Evolutionary conservation across 495 filamentous ascomycete genomes (phyloP).

Genomic region (Penicillium robsamsonii): DNA sequence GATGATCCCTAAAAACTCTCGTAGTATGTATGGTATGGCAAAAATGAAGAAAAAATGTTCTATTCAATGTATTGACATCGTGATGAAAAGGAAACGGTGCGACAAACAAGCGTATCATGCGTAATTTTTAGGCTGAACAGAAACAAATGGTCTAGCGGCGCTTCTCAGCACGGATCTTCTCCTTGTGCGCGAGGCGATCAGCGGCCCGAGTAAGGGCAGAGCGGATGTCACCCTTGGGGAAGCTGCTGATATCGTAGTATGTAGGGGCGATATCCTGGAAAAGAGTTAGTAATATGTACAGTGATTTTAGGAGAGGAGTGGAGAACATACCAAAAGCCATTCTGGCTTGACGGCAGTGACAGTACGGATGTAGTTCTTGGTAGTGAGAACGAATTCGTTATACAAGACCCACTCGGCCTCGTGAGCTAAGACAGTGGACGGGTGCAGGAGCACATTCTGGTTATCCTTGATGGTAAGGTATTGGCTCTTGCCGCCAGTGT

Average conservation of each 20-base stretch:
- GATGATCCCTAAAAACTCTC: too few relatives aligned
- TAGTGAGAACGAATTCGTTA: constrained; percentile 97
- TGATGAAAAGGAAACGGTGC: background rate
- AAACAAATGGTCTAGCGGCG: constrained; percentile 26
- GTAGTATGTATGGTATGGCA: background rate
- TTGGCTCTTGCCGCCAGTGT: constrained; percentile 65
- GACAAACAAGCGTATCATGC: constrained; percentile 17
- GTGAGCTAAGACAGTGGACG: constrained; percentile 77
- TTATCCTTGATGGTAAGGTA: constrained; percentile 97
- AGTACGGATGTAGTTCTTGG: constrained; percentile 81
- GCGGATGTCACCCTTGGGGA: constrained; percentile 84
- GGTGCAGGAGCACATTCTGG: constrained; percentile 86
- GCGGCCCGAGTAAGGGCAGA: constrained; percentile 67
- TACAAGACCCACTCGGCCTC: constrained; percentile 97
- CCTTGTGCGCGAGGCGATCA: constrained; percentile 72
- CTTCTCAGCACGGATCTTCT: constrained; percentile 56
- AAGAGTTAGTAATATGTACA: constrained; percentile 23
- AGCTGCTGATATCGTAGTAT: constrained; percentile 86
- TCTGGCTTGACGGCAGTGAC: constrained; percentile 59
- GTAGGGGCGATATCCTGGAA: constrained; percentile 78
- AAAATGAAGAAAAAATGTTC: background rate
- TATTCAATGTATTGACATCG: constrained; percentile 8
- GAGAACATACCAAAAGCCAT: constrained; percentile 82
- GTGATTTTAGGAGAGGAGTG: background rate
- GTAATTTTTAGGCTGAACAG: constrained; percentile 14